These are phyloP conservation scores for Citrus medica DNA, from an alignment of 345 rosid species.

Conservation along the genomic window DNA sequence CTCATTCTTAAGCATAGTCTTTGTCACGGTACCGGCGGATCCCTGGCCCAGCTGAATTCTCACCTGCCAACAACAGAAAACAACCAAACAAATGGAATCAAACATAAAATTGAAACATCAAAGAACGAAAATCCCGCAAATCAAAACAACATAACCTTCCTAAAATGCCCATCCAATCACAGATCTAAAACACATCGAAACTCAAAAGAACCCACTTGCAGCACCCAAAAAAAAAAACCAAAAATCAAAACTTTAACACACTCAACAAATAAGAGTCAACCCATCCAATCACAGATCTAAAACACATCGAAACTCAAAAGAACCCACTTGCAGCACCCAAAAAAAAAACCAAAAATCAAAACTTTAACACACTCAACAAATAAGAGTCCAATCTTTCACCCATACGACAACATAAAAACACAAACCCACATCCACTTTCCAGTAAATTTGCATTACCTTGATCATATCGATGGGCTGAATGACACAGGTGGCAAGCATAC, in stretches of 20 bases:
- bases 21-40: slow-evolving; percentile 73
- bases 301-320: slow-evolving; percentile 10
- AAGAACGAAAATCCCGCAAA: background rate
- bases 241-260: too few relatives aligned
- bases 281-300: slow-evolving; percentile 40
- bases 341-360: background rate
- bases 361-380: background rate
- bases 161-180: slow-evolving; percentile 11
- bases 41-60: slow-evolving; percentile 99
- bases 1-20: slow-evolving; percentile 76
- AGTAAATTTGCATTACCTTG: slow-evolving; percentile 46
- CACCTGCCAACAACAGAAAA: slow-evolving; percentile 52
- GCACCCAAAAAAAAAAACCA: background rate
- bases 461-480: slow-evolving; percentile 97
- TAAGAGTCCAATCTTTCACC: background rate
- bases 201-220: slow-evolving; percentile 2
- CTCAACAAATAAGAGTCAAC: too few relatives aligned
- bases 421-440: background rate
- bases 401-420: background rate
- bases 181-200: slow-evolving; percentile 38
- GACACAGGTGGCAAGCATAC: slow-evolving; percentile 99
- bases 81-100: background rate
- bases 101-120: background rate
- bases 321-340: background rate
- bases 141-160: background rate